These are phyloP conservation scores for Paramecium octaurelia DNA, from an alignment of 73 alveolate genomes.

Conservation along the genomic window DNA sequence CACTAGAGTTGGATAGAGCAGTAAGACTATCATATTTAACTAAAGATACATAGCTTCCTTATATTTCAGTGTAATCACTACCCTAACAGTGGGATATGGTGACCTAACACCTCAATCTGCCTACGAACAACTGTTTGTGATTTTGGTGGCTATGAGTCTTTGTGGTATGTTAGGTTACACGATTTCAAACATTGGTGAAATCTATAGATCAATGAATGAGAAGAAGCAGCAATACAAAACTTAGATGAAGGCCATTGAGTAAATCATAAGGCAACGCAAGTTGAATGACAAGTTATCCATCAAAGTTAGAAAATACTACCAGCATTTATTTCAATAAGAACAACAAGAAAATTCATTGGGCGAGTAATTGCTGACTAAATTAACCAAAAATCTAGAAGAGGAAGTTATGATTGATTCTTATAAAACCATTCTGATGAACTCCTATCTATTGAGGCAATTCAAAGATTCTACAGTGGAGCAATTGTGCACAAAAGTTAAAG, in stretches of 20 bases:
- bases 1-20: conserved; percentile 41
- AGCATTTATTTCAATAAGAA: conserved; percentile 11
- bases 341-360: conserved; percentile 1
- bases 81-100: conserved; percentile 61
- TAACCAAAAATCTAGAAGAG: conserved; percentile 2
- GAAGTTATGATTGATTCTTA: conserved; percentile 22
- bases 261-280: neutral
- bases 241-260: conserved; percentile 29
- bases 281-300: neutral
- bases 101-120: conserved; percentile 36
- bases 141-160: conserved; percentile 4
- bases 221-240: neutral
- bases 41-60: conserved; percentile 48
- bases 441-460: neutral
- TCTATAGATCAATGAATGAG: conserved; percentile 12
- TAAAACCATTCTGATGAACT: neutral
- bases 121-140: conserved; percentile 14
- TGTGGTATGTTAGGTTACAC: conserved; percentile 61
- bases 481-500: neutral
- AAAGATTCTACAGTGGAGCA: neutral
- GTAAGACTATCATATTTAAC: neutral
- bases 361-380: neutral
- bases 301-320: neutral
- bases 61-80: conserved; percentile 53
- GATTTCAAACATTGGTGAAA: conserved; percentile 42